Percentiles rank a stretch among this genome's conserved stretches.
These are phyloP conservation scores for Diaporthe destruens DNA, from an alignment of 2,329 filamentous ascomycete genomes.

Conservation along the genomic window DNA sequence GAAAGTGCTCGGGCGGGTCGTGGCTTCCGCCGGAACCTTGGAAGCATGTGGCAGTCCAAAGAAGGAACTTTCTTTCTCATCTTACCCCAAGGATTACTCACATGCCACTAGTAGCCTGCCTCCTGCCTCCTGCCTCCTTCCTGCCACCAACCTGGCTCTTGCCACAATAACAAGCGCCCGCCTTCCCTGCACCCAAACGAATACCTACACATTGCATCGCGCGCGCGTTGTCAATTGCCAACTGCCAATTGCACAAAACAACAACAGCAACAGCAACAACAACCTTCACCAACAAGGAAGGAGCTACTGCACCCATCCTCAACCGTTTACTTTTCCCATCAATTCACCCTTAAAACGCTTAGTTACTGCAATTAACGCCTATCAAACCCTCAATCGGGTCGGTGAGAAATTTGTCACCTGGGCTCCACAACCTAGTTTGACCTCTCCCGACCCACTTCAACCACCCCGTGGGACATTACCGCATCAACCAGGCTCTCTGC, in stretches of 20 bases:
- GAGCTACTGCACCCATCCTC: neutral
- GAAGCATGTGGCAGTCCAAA: constrained; percentile 37
- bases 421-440: constrained; percentile 34
- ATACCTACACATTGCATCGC: neutral
- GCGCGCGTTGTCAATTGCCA: neutral
- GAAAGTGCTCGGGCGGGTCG: constrained; percentile 17
- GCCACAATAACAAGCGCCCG: neutral
- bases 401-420: constrained; percentile 36
- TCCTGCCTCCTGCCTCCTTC: too few species aligned
- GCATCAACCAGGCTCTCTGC: neutral
- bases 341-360: too few species aligned
- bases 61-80: constrained; percentile 34
- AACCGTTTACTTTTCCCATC: neutral
- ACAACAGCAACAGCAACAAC: neutral
- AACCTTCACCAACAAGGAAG: neutral
- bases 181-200: neutral
- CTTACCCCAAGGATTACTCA: constrained; percentile 27
- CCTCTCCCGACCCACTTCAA: constrained; percentile 23
- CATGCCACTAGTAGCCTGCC: constrained; percentile 21
- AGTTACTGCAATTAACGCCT: neutral
- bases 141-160: too few species aligned
- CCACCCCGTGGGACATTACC: constrained; percentile 7
- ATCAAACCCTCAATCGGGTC: neutral
- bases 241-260: neutral
- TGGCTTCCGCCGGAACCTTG: constrained; percentile 30